These are phyloP conservation scores for Cymbopogon citratus DNA, from an alignment of 176 grass and related monocot genomes.

Conservation along the genomic window DNA sequence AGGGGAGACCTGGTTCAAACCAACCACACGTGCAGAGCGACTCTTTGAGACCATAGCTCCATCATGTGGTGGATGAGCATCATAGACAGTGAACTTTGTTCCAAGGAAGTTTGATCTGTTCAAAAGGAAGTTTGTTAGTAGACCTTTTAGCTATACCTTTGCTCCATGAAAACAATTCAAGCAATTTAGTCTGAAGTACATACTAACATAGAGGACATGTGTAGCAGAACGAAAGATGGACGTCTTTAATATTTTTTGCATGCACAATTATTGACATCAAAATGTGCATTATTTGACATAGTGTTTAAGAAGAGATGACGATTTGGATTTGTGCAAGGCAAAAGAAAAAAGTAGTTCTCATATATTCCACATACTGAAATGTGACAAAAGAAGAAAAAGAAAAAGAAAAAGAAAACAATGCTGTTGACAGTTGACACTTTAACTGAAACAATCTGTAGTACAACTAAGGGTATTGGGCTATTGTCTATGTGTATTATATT, in stretches of 20 bases:
- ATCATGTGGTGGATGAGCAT: conserved; percentile 88
- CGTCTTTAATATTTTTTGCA: background rate
- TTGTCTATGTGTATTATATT: background rate
- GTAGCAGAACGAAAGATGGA: background rate
- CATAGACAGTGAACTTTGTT: conserved; percentile 93
- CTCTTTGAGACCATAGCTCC: conserved; percentile 65
- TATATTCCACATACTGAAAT: background rate
- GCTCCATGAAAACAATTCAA: background rate
- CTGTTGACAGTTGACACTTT: background rate
- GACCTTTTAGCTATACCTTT: background rate
- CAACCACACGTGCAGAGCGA: conserved; percentile 58
- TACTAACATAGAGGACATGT: background rate
- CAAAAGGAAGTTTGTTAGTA: background rate
- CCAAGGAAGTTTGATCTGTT: conserved; percentile 96
- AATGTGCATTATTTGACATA: background rate
- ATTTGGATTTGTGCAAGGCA: background rate
- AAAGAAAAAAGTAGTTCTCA: background rate
- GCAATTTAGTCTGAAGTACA: background rate
- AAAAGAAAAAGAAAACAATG: background rate
- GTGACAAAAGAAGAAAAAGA: background rate
- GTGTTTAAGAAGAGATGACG: background rate
- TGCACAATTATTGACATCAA: background rate
- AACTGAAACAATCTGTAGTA: conserved; percentile 4
- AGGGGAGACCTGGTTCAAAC: conserved; percentile 74
- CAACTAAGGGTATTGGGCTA: background rate